Percentiles rank a stretch among this genome's conserved stretches.
Conservation (phyloP, 2,329 filamentous ascomycete genomes). For the Arthrobotrys musiformis region DNA sequence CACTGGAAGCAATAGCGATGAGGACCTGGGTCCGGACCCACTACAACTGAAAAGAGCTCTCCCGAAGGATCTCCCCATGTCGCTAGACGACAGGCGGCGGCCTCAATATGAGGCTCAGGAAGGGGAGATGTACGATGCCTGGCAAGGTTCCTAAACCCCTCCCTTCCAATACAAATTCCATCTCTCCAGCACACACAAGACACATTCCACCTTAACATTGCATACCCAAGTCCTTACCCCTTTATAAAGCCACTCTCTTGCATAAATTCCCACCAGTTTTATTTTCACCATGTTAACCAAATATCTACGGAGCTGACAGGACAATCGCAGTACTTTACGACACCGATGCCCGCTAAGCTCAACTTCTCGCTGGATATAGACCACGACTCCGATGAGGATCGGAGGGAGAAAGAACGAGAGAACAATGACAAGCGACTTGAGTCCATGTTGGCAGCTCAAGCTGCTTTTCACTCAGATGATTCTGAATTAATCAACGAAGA, state of each 20-base stretch:
- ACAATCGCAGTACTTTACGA: constrained; percentile 93
- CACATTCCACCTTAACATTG: constrained; percentile 30
- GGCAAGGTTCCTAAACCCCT: constrained; percentile 77
- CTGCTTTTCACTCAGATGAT: constrained; percentile 77
- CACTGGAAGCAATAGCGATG: constrained; percentile 29
- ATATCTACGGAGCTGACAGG: constrained; percentile 68
- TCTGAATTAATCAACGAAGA: constrained; percentile 81
- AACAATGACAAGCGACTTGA: constrained; percentile 89
- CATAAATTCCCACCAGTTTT: background rate
- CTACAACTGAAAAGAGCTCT: constrained; percentile 64
- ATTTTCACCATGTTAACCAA: constrained; percentile 52
- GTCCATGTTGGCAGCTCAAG: constrained; percentile 95
- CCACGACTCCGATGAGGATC: constrained; percentile 69
- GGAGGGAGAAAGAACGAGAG: constrained; percentile 63
- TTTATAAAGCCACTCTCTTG: constrained; percentile 8
- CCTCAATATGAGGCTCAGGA: constrained; percentile 74
- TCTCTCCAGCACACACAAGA: constrained; percentile 8
- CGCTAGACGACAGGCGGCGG: constrained; percentile 84
- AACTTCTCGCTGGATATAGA: constrained; percentile 59
- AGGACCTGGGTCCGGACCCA: constrained; percentile 19
- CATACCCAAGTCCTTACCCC: background rate
- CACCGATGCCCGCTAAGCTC: constrained; percentile 83
- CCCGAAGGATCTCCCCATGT: constrained; percentile 87
- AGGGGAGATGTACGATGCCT: constrained; percentile 98
- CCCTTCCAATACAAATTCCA: constrained; percentile 32